Conservation (phyloP, 2,329 filamentous ascomycete genomes). For the Penicillium sp. region DNA sequence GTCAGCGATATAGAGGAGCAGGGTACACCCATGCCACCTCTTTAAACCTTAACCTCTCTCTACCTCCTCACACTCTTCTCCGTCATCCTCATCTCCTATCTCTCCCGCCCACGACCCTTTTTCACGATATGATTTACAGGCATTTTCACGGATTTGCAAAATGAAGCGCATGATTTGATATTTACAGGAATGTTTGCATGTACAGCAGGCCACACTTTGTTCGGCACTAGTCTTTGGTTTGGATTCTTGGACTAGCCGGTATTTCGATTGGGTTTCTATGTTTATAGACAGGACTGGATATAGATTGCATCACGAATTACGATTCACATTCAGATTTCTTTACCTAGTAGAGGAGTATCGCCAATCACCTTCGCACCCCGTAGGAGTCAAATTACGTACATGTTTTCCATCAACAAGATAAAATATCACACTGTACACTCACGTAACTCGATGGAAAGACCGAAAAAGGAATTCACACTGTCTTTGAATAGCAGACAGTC, state of each 20-base stretch:
- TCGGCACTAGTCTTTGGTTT: background rate
- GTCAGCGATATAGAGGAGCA: slow-evolving; percentile 30
- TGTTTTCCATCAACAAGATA: too few species aligned
- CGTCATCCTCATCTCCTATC: background rate
- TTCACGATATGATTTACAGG: slow-evolving; percentile 2
- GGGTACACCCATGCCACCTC: slow-evolving; percentile 18
- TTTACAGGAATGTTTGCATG: background rate
- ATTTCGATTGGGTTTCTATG: background rate
- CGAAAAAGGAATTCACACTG: too few species aligned
- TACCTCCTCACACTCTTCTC: background rate
- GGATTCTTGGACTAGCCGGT: background rate
- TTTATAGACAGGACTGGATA: background rate
- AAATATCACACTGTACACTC: too few species aligned
- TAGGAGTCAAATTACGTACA: too few species aligned
- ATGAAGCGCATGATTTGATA: background rate
- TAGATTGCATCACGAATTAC: background rate
- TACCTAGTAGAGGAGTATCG: background rate
- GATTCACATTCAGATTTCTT: background rate
- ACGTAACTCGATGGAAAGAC: too few species aligned
- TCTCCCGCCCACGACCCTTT: background rate
- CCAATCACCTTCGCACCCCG: too few species aligned
- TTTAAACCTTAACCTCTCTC: background rate
- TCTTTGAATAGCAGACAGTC: too few species aligned
- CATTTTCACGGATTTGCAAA: background rate
- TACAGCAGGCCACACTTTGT: background rate